These are phyloP conservation scores for Meripilus lineatus DNA, from an alignment of 1,284 basidiomycete species.

Conservation along the genomic window DNA sequence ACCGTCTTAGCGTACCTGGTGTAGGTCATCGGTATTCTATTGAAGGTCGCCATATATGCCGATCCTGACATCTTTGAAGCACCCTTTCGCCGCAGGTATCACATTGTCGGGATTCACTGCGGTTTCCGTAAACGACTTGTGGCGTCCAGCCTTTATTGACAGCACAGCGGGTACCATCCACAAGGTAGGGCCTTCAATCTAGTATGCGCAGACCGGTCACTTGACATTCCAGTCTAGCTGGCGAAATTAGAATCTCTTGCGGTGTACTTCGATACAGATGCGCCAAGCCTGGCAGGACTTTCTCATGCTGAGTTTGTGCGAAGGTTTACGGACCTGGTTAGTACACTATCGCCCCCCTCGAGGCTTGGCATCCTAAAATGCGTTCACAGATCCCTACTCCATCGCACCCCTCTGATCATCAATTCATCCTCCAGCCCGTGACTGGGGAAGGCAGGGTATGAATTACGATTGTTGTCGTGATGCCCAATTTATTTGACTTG, in stretches of 20 bases:
- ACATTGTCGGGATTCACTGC: conserved; percentile 93
- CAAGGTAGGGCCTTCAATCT: conserved; percentile 74
- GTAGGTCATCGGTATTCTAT: conserved; percentile 37
- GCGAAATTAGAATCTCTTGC: conserved; percentile 87
- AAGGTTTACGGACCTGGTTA: conserved; percentile 76
- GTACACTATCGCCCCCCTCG: no score
- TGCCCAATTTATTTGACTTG: background rate
- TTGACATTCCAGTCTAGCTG: conserved; percentile 45
- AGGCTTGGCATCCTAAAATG: no score
- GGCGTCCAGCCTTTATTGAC: conserved; percentile 95
- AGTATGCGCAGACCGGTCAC: no score
- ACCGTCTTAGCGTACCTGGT: conserved; percentile 89
- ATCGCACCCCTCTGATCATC: conserved; percentile 70
- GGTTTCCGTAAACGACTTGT: conserved; percentile 88
- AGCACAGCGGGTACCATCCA: conserved; percentile 87
- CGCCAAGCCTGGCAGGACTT: conserved; percentile 74
- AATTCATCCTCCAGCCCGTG: conserved; percentile 95
- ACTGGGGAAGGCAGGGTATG: conserved; percentile 88
- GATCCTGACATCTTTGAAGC: conserved; percentile 39
- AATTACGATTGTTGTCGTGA: conserved; percentile 7
- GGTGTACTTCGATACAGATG: conserved; percentile 96
- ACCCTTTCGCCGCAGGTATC: conserved; percentile 92
- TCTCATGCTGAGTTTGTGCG: conserved; percentile 66
- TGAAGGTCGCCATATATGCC: background rate
- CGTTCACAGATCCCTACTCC: no score